These are phyloP conservation scores for Cercis canadensis DNA, from an alignment of 306 rosid genomes.

Conservation along the genomic window DNA sequence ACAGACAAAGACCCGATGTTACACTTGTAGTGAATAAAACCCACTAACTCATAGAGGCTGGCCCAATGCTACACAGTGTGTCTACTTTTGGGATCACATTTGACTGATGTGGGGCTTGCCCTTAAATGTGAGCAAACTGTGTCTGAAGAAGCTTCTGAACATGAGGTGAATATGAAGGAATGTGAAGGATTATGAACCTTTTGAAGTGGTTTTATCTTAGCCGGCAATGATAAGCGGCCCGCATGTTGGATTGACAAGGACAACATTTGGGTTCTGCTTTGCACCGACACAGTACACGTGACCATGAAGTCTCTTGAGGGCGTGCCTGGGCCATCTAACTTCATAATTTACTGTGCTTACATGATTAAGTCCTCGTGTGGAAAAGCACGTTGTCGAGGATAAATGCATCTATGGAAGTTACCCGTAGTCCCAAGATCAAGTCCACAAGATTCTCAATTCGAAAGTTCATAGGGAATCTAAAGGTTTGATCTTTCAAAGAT, in stretches of 20 bases:
- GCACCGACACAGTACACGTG: constrained; percentile 55
- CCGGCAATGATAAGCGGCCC: constrained; percentile 48
- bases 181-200: neutral
- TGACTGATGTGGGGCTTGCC: constrained; percentile 32
- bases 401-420: neutral
- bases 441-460: too few relatives aligned
- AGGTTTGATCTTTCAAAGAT: neutral
- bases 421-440: neutral
- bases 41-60: constrained; percentile 16
- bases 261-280: constrained; percentile 35
- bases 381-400: constrained; percentile 30
- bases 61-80: constrained; percentile 38
- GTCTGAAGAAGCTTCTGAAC: neutral
- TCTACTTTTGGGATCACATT: constrained; percentile 28
- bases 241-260: constrained; percentile 49
- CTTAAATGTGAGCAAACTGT: constrained; percentile 7
- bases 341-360: constrained; percentile 14
- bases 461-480: neutral
- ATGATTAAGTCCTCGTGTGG: constrained; percentile 43
- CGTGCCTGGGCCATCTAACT: constrained; percentile 33
- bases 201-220: constrained; percentile 30
- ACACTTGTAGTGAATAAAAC: constrained; percentile 36
- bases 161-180: constrained; percentile 17
- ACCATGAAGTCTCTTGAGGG: constrained; percentile 22
- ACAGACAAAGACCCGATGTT: constrained; percentile 13